Percentiles rank a stretch among this genome's conserved stretches.
These are phyloP conservation scores for Xerocomus spinulosus DNA, from an alignment of 768 basidiomycete species.

Conservation along the genomic window DNA sequence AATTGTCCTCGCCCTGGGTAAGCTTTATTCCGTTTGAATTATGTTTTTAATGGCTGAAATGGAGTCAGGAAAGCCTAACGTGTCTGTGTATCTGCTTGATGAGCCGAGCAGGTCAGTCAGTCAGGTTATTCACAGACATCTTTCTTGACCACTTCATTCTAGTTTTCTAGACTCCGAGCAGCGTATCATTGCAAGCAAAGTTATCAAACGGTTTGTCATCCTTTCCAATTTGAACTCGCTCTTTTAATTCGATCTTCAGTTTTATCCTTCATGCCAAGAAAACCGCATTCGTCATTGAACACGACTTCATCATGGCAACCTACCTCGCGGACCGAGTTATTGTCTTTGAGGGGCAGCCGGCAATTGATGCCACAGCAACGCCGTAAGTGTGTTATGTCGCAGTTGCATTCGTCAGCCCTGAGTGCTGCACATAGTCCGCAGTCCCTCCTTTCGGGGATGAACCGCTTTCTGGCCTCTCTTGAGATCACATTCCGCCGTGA, in stretches of 20 bases:
- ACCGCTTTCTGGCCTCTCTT: conserved; percentile 90
- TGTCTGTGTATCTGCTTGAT: conserved; percentile 90
- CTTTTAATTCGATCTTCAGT: conserved; percentile 32
- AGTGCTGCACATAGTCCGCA: conserved; percentile 60
- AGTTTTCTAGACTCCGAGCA: conserved; percentile 98
- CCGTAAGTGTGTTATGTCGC: conserved; percentile 51
- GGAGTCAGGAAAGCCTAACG: conserved; percentile 61
- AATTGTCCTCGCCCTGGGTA: conserved; percentile 88
- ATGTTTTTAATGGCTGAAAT: conserved; percentile 7
- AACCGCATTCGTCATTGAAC: conserved; percentile 98
- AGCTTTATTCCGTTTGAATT: conserved; percentile 4
- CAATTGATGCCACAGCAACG: conserved; percentile 82
- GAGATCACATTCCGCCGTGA: conserved; percentile 99
- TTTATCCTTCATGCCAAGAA: conserved; percentile 97
- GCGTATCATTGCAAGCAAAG: conserved; percentile 96
- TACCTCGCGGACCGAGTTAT: conserved; percentile 98
- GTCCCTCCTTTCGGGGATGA: conserved; percentile 94
- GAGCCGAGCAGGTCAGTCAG: conserved; percentile 73
- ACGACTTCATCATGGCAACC: conserved; percentile 99
- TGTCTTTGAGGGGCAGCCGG: conserved; percentile 86
- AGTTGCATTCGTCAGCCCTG: not conserved
- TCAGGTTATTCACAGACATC: not conserved
- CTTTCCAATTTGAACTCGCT: not conserved
- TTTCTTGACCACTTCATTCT: conserved; percentile 5
- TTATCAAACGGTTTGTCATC: conserved; percentile 80